Evolutionary conservation across 208 protist species (phyloP).

Genomic region (Crithidia fasciculata): DNA sequence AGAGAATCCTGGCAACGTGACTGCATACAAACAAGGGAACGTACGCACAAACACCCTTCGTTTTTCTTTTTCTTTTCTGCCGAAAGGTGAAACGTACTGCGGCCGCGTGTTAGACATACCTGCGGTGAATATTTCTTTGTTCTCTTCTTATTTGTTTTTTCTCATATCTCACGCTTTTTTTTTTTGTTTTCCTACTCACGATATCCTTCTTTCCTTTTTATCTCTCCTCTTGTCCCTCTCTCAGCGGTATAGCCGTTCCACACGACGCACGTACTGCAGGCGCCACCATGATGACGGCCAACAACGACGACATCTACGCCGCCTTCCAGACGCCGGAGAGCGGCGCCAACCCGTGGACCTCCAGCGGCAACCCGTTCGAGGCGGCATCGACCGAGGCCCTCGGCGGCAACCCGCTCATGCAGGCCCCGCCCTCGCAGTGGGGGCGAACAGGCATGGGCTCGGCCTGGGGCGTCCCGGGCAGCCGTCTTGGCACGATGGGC

Average conservation of each 20-base stretch:
- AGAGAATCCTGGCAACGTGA: too few relatives aligned
- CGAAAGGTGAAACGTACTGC: too few relatives aligned
- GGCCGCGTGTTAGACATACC: background rate
- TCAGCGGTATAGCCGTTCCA: too few relatives aligned
- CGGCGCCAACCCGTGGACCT: conserved; percentile 49
- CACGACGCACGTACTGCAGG: too few relatives aligned
- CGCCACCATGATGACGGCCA: conserved; percentile 12
- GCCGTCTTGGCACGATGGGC: conserved; percentile 72
- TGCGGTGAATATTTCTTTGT: background rate
- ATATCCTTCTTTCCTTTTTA: background rate
- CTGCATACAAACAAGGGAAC: too few relatives aligned
- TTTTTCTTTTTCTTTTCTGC: conserved; percentile 2
- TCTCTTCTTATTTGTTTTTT: background rate
- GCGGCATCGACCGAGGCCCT: conserved; percentile 27
- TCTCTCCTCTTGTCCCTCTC: too few relatives aligned
- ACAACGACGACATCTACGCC: conserved; percentile 81
- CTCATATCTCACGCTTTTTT: background rate
- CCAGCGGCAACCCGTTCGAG: conserved; percentile 43
- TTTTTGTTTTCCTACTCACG: conserved; percentile 3
- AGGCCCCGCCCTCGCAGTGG: conserved; percentile 86
- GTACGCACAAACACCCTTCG: background rate
- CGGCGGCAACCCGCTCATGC: conserved; percentile 77
- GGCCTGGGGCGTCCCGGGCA: conserved; percentile 71
- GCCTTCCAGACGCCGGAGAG: conserved; percentile 69
- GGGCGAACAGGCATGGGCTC: conserved; percentile 59